Evolutionary conservation across 768 basidiomycete genomes (phyloP), one percentile per base, ranked within the genome.

Genomic region (Kondoa malvinella): DNA sequence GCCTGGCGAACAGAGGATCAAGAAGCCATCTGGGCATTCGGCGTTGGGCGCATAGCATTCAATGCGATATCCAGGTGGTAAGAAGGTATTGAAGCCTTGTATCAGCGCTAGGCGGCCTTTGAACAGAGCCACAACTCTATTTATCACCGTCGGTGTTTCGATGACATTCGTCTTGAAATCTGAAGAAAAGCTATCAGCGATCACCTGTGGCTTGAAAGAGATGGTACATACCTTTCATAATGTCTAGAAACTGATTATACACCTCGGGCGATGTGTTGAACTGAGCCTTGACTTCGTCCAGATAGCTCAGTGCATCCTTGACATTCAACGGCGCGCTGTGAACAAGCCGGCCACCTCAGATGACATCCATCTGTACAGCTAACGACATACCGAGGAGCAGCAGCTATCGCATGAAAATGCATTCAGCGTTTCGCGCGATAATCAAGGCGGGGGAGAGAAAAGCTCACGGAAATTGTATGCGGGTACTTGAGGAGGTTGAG

Each of bases 81-180:
- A 82, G 78, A 97, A 99, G 0, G 92, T 95, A 78, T 96, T 97
- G 82, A 99, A 99, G 12, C 92, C 92, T 77, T 94, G 29, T 59
- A 99, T 96, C 69, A 99, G 86, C 3, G 80, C 76, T 0, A 89
- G 89, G 74, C 95, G 90, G 1, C 89, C 89, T 67, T 85, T 84
- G 79, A 99, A 97, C 29, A 99, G 84, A 62, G 86, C 83, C 0
- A 92, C 94, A 31, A 95, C 92, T 65, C 92, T 89, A 74, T 86
- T 86, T 74, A 99, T 99, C 60, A 99, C 94, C 40, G 91, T 92
- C 0, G 94, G 94, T 0, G 94, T 99, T 77, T 96, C 92, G 76
- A 99, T 96, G 40, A 92, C 94, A 79, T 40, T 31, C 58, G 90
- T 89, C 80, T 99, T 99, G 78, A 99, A 99, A 76, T 97, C 92